Base-by-base conservation (phyloP, 176 grass and related monocot genomes). In the Eragrostis curvula region DNA sequence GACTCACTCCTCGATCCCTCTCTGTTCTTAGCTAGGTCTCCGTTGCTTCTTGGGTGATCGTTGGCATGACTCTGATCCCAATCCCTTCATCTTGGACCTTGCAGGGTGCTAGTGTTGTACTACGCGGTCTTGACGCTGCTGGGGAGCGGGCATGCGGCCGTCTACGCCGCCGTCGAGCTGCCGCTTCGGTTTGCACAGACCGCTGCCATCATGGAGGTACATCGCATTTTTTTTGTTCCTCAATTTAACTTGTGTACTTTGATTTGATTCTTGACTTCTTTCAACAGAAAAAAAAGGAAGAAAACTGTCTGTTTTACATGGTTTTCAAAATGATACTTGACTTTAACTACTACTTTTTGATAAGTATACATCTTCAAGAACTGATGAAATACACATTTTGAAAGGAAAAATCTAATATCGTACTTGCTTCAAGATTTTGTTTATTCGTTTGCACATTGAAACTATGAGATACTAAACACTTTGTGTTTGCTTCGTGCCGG, bases 171-270 rank as follows among this genome's bases (percentile, higher is more conserved):
- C 73, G 78, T 89, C 78, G 73, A 86, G 83, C 66, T 28, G 66
- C 83, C 83, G 66, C 79, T 89, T 58, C 88, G 82, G 66, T 72
- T 78, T 49, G 83, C 83, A 20, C 88, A 86, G 83, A 86, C 88
- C 32, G 88, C 83, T 4, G 88, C 88, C 28, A 2, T 89, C 47
- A 86, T 89, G 88, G 88, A 86, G 79, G 88, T 86, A 36, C 32
- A 36, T 36, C 3, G n/a, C n/a, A n/a, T n/a, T 49, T 51, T 3
- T 44, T 8, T 7, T 44, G 42, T 14, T 50, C 13, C 48, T 50
- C 16, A 12, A 50, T 12, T 50, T 15, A 15, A 50, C 48, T 50
- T n/a, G 32, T 36, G 32, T 36, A 36, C 32, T 36, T 36, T 2
- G 32, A 36, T 36, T 36, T 36, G 32, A 36, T 36, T 36, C 32